A percentile compares a stretch with the other conserved stretches of the same genome.
These are phyloP conservation scores for Colletotrichum sp. DNA, from an alignment of 2,329 filamentous ascomycete species.

Conservation along the genomic window DNA sequence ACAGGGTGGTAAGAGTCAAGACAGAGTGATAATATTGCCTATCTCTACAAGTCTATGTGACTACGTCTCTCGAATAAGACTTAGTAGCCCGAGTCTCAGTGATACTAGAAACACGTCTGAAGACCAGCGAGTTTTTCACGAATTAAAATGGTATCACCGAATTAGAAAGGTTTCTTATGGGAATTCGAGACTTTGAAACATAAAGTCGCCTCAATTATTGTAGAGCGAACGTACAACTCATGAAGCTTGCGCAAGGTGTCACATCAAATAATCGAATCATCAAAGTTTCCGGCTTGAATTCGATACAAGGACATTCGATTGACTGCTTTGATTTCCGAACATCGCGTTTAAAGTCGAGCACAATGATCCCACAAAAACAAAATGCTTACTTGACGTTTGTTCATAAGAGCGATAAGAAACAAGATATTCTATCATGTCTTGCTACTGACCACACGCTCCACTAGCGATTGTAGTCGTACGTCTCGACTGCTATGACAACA, in stretches of 20 bases:
- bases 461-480: background rate
- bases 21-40: background rate
- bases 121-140: background rate
- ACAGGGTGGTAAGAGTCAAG: background rate
- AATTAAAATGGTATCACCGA: background rate
- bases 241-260: background rate
- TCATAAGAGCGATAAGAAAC: no score
- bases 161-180: background rate
- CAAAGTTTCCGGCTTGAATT: background rate
- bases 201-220: background rate
- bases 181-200: background rate
- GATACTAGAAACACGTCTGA: background rate
- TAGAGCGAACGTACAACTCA: background rate
- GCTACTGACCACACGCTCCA: background rate
- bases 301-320: background rate
- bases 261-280: background rate
- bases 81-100: background rate
- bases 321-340: background rate
- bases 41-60: background rate
- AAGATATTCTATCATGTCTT: background rate
- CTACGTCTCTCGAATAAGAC: background rate
- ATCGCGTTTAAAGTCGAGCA: accelerated
- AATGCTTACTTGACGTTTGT: no score
- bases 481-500: background rate
- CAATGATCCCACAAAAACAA: no score